Evolutionary conservation across 1,284 basidiomycete species (phyloP).

Genomic region (Entoloma clypeatum): DNA sequence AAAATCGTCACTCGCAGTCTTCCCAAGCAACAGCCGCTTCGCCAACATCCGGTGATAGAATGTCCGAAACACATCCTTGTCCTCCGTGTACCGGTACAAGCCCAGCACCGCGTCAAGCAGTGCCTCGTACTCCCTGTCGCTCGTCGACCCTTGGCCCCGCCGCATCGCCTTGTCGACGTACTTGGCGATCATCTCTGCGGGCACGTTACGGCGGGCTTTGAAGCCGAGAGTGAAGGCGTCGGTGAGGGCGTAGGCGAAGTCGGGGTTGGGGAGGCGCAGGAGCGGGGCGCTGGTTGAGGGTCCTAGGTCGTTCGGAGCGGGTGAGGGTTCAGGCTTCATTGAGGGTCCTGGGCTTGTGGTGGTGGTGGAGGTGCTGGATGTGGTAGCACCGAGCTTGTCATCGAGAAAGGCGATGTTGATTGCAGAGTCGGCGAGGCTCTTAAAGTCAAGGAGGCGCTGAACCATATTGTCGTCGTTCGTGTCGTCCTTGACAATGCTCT

Average conservation of each 20-base stretch:
- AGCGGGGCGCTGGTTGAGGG: no score
- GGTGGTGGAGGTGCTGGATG: conserved; percentile 29
- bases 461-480: conserved; percentile 75
- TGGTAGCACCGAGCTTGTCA: conserved; percentile 17
- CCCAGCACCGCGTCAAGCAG: conserved; percentile 75
- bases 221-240: conserved; percentile 84
- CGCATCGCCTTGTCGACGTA: conserved; percentile 86
- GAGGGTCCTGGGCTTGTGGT: no score
- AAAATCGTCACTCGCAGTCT: conserved; percentile 88
- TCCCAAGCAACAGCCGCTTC: conserved; percentile 82
- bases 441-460: conserved; percentile 68
- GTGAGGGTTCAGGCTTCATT: no score
- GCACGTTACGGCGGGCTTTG: conserved; percentile 79
- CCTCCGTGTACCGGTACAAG: conserved; percentile 86
- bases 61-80: conserved; percentile 91
- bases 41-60: conserved; percentile 92
- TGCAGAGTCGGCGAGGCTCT: conserved; percentile 55
- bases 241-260: conserved; percentile 57
- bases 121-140: conserved; percentile 68
- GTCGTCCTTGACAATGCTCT: conserved; percentile 54
- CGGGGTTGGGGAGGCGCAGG: conserved; percentile 47
- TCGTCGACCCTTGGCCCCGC: conserved; percentile 73
- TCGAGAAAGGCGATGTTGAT: conserved; percentile 46
- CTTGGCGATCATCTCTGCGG: conserved; percentile 94
- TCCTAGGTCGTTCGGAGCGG: no score